A percentile compares a stretch with the other conserved stretches of the same genome.
phyloP scores from a whole-genome alignment of 768 basidiomycete species.

The Podaxis rugospora region DNA sequence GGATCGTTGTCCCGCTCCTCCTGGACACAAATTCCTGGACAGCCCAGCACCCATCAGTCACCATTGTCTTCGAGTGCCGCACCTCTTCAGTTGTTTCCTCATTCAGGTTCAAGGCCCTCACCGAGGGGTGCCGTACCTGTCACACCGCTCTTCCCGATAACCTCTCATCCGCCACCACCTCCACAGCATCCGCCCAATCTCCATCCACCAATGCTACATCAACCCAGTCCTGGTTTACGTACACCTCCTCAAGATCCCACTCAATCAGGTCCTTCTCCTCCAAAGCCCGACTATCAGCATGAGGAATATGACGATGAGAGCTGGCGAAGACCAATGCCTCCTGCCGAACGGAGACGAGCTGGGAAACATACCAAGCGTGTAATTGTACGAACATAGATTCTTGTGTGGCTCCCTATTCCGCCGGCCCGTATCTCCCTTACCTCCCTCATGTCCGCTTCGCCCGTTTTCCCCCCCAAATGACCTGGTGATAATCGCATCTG shows the following conservation, averaged over 20 bases:
- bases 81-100: constrained; percentile 26
- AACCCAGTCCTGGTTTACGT: constrained; percentile 33
- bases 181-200: constrained; percentile 27
- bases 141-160: constrained; percentile 30
- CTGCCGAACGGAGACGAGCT: constrained; percentile 68
- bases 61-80: constrained; percentile 25
- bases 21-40: constrained; percentile 19
- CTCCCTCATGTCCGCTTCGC: not conserved
- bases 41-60: constrained; percentile 21
- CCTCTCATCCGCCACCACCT: constrained; percentile 23
- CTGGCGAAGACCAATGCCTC: constrained; percentile 71
- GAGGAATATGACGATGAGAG: constrained; percentile 68
- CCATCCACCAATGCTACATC: constrained; percentile 29
- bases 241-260: constrained; percentile 42
- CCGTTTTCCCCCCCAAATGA: not conserved
- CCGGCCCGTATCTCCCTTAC: constrained; percentile 2
- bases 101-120: constrained; percentile 30
- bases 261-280: constrained; percentile 25
- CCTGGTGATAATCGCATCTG: not conserved
- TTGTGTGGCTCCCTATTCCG: not conserved
- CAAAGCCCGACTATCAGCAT: constrained; percentile 32
- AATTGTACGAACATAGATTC: constrained; percentile 45
- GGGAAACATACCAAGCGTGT: constrained; percentile 79
- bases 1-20: constrained; percentile 19
- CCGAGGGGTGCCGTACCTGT: constrained; percentile 29